A percentile compares a stretch with the other conserved stretches of the same genome.
These are phyloP conservation scores for Aureobasidium pullulans DNA, from an alignment of 2,329 filamentous ascomycete genomes.

Conservation along the genomic window DNA sequence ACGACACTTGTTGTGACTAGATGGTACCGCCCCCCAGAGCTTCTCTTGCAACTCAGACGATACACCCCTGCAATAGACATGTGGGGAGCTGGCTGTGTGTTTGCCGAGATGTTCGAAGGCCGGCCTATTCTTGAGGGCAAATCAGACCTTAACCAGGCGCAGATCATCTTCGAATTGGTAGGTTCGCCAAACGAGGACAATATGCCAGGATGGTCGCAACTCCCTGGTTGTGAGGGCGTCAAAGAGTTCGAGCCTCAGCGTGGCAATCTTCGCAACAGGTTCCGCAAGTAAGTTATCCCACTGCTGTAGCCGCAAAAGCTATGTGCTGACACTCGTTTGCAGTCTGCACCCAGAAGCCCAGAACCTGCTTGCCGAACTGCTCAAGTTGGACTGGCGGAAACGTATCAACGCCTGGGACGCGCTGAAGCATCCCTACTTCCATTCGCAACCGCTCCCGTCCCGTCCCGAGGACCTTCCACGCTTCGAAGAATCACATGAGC, in stretches of 20 bases:
- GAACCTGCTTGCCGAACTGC: slow-evolving; percentile 69
- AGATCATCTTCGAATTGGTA: slow-evolving; percentile 88
- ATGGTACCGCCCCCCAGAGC: slow-evolving; percentile 93
- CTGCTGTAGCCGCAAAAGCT: neutral
- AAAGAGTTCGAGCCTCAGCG: slow-evolving; percentile 52
- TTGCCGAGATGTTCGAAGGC: slow-evolving; percentile 92
- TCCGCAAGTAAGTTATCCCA: slow-evolving; percentile 54
- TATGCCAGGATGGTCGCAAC: slow-evolving; percentile 82
- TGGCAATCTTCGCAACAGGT: slow-evolving; percentile 64
- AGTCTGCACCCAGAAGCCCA: slow-evolving; percentile 56
- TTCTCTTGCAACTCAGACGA: slow-evolving; percentile 75
- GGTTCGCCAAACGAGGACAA: slow-evolving; percentile 81
- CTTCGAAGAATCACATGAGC: slow-evolving; percentile 91
- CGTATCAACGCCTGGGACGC: slow-evolving; percentile 93
- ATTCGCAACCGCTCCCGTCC: slow-evolving; percentile 67
- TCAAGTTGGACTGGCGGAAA: slow-evolving; percentile 81
- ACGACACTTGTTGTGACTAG: slow-evolving; percentile 93
- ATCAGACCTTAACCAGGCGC: slow-evolving; percentile 80
- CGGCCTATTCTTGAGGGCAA: slow-evolving; percentile 89
- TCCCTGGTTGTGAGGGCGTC: slow-evolving; percentile 75
- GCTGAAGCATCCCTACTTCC: slow-evolving; percentile 86
- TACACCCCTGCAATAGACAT: slow-evolving; percentile 98
- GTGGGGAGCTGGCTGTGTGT: slow-evolving; percentile 98
- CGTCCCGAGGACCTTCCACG: slow-evolving; percentile 78
- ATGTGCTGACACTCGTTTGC: slow-evolving; percentile 23